phyloP scores from a whole-genome alignment of 768 basidiomycete species.

The Nevesoporus exiguus region DNA sequence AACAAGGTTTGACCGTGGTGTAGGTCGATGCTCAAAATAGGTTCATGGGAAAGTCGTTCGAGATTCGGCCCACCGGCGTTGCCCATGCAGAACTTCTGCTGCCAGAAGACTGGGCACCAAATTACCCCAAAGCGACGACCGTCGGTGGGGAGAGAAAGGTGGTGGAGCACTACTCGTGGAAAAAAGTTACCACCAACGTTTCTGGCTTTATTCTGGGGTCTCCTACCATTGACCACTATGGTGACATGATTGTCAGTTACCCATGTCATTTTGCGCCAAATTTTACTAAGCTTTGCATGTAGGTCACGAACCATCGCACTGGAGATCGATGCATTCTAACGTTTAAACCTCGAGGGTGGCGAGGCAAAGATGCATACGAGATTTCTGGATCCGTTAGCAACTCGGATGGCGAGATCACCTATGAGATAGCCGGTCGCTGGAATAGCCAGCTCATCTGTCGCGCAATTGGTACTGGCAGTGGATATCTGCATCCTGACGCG shows the following conservation, averaged over 20 bases:
- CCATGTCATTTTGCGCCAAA: not conserved
- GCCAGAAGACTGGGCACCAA: slow-evolving; percentile 58
- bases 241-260: slow-evolving; percentile 82
- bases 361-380: slow-evolving; percentile 87
- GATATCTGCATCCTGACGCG: slow-evolving; percentile 70
- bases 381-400: slow-evolving; percentile 84
- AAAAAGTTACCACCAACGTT: slow-evolving; percentile 87
- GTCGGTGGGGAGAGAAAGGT: slow-evolving; percentile 49
- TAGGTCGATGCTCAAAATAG: slow-evolving; percentile 96
- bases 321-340: slow-evolving; percentile 83
- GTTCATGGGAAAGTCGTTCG: slow-evolving; percentile 95
- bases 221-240: slow-evolving; percentile 89
- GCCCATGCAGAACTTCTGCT: slow-evolving; percentile 84
- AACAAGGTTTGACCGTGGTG: not conserved
- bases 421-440: slow-evolving; percentile 95
- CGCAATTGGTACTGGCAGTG: slow-evolving; percentile 55
- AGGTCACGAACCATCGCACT: slow-evolving; percentile 87
- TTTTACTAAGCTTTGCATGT: slow-evolving; percentile 5
- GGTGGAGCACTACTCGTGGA: slow-evolving; percentile 92
- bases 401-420: slow-evolving; percentile 56
- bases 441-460: slow-evolving; percentile 91
- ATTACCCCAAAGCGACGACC: slow-evolving; percentile 58
- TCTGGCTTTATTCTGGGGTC: slow-evolving; percentile 92
- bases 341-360: slow-evolving; percentile 96
- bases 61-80: slow-evolving; percentile 93